Evolutionary conservation across 305 asterid species (phyloP).

Genomic region (Solanum chacoense): DNA sequence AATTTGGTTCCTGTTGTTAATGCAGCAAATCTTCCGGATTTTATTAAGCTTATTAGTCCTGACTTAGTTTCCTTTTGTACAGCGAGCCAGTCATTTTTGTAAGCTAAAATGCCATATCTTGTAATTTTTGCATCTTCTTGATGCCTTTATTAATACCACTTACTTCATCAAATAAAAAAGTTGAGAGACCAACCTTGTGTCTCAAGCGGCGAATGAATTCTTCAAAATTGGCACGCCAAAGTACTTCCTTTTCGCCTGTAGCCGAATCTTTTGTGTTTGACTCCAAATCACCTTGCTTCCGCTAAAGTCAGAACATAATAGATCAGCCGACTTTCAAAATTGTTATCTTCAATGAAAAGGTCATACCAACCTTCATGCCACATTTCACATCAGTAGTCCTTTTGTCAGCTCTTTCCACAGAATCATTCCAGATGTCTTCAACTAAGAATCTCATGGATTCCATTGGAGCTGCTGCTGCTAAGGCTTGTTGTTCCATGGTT

Average conservation of each 20-base stretch:
- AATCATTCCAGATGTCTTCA: constrained; percentile 32
- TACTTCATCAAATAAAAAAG: background rate
- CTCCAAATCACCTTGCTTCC: constrained; percentile 35
- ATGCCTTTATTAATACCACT: background rate
- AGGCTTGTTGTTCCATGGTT: constrained; percentile 59
- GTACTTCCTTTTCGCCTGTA: constrained; percentile 35
- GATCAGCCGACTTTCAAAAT: constrained; percentile 8
- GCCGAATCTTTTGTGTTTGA: constrained; percentile 32
- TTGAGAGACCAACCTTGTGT: constrained; percentile 42
- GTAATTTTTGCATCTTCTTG: background rate
- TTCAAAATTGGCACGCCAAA: constrained; percentile 88
- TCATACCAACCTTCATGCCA: constrained; percentile 54
- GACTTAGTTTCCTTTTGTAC: background rate
- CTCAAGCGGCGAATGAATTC: constrained; percentile 56
- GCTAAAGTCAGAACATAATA: constrained; percentile 19
- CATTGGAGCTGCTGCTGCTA: constrained; percentile 67
- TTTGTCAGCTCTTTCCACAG: constrained; percentile 29
- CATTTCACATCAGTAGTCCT: constrained; percentile 7
- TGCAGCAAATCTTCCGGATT: background rate
- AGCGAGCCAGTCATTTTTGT: background rate
- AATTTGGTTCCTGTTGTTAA: background rate
- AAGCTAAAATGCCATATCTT: background rate
- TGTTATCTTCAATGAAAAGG: constrained; percentile 2
- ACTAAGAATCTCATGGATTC: constrained; percentile 63
- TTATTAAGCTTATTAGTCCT: background rate